Evolutionary conservation across 2,329 filamentous ascomycete genomes (phyloP).

Genomic region (Daldinia sp.): DNA sequence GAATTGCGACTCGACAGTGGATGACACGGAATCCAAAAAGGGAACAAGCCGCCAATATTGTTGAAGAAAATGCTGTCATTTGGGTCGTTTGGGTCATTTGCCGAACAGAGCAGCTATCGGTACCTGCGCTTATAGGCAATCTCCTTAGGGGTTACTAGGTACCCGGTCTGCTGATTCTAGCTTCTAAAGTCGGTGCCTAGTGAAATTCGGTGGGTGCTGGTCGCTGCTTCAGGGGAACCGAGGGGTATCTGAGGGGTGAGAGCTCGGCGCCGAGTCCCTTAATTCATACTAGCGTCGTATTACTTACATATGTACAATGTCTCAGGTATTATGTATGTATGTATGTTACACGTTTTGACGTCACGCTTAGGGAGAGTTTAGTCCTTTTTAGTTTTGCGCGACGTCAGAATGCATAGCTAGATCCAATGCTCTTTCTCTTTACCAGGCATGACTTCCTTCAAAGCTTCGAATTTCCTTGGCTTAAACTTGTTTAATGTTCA

Average conservation of each 20-base stretch:
- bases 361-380: slow-evolving; percentile 9
- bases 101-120: slow-evolving; percentile 11
- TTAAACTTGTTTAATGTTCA: background rate
- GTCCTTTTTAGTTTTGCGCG: slow-evolving; percentile 18
- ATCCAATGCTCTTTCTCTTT: background rate
- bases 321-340: background rate
- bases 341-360: slow-evolving; percentile 8
- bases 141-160: slow-evolving; percentile 22
- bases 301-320: slow-evolving; percentile 2
- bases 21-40: slow-evolving; percentile 7
- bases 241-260: background rate
- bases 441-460: background rate
- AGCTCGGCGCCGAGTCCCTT: background rate
- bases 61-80: slow-evolving; percentile 19
- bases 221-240: slow-evolving; percentile 12
- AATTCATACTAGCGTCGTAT: background rate
- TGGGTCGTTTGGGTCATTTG: background rate
- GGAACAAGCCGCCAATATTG: background rate
- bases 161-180: background rate
- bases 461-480: slow-evolving; percentile 1
- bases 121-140: slow-evolving; percentile 17
- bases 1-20: slow-evolving; percentile 14
- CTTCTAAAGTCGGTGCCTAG: slow-evolving; percentile 11
- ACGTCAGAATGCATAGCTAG: slow-evolving; percentile 26
- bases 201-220: background rate